Conservation (phyloP, 139 green algal species). For the Coelastrella sp. region DNA sequence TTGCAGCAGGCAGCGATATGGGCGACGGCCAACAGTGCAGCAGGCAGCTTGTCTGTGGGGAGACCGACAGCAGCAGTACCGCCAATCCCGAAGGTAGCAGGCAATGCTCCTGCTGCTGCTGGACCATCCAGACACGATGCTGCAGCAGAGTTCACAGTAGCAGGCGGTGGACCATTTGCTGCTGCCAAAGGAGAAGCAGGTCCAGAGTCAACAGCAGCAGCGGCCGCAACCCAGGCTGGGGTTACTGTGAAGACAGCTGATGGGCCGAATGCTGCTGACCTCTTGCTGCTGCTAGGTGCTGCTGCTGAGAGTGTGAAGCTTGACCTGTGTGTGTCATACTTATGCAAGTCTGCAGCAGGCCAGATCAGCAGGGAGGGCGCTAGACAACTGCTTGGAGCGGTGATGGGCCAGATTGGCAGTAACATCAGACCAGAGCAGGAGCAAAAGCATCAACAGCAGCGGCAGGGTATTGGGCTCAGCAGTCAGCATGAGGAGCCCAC, state of each 20-base stretch:
- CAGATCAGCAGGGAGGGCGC: conserved; percentile 11
- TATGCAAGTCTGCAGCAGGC: conserved; percentile 32
- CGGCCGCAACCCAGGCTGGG: background rate
- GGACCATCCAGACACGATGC: too few relatives aligned
- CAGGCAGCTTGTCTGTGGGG: too few relatives aligned
- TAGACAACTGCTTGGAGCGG: background rate
- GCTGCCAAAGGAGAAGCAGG: too few relatives aligned
- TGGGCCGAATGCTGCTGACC: background rate
- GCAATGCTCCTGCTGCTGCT: too few relatives aligned
- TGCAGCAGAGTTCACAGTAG: too few relatives aligned
- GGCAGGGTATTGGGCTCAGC: background rate
- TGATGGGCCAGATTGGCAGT: too few relatives aligned
- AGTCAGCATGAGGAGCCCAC: too few relatives aligned
- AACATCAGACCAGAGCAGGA: too few relatives aligned
- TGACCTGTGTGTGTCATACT: background rate
- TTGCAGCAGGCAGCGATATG: conserved; percentile 21
- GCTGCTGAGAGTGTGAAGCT: background rate
- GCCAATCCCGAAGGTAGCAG: too few relatives aligned
- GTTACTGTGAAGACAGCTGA: background rate
- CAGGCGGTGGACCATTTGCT: too few relatives aligned
- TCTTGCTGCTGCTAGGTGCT: background rate
- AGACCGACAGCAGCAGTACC: too few relatives aligned
- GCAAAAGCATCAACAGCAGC: background rate
- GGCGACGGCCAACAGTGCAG: too few relatives aligned
- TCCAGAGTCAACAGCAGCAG: background rate